Percentiles rank a stretch among this genome's conserved stretches.
These are phyloP conservation scores for Ambrosiella cleistominuta DNA, from an alignment of 2,329 filamentous ascomycete genomes.

Conservation along the genomic window DNA sequence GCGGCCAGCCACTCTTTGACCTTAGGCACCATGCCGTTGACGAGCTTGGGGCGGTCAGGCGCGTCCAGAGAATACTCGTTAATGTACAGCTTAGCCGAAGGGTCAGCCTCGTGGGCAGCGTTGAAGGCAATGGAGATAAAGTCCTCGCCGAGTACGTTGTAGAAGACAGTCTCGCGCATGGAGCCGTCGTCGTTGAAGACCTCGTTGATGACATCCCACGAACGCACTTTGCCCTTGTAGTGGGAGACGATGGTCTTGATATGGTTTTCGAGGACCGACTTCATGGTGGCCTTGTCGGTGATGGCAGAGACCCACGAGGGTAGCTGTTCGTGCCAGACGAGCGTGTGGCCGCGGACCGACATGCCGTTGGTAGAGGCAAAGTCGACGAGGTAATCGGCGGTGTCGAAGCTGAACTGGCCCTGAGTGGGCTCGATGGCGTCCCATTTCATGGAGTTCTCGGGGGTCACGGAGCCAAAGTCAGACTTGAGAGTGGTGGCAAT, in stretches of 20 bases:
- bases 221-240: slow-evolving; percentile 46
- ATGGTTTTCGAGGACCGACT: slow-evolving; percentile 39
- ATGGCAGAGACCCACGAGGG: slow-evolving; percentile 41
- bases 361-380: slow-evolving; percentile 39
- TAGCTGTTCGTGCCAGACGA: slow-evolving; percentile 46
- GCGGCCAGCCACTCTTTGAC: slow-evolving; percentile 46
- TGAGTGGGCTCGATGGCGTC: slow-evolving; percentile 33
- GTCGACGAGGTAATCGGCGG: slow-evolving; percentile 41
- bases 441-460: slow-evolving; percentile 59
- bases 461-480: slow-evolving; percentile 47
- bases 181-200: slow-evolving; percentile 44
- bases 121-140: slow-evolving; percentile 55
- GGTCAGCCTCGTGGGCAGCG: slow-evolving; percentile 48
- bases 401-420: slow-evolving; percentile 35
- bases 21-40: slow-evolving; percentile 33
- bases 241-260: slow-evolving; percentile 37
- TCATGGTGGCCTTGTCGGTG: slow-evolving; percentile 32
- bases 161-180: slow-evolving; percentile 46
- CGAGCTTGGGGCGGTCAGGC: slow-evolving; percentile 38
- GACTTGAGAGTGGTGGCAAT: slow-evolving; percentile 36
- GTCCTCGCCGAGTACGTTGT: slow-evolving; percentile 48
- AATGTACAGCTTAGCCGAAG: slow-evolving; percentile 53
- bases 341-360: slow-evolving; percentile 46
- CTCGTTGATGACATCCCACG: slow-evolving; percentile 49
- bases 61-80: slow-evolving; percentile 57